phyloP scores from a whole-genome alignment of 768 basidiomycete species.

The Dentipellis sp. region DNA sequence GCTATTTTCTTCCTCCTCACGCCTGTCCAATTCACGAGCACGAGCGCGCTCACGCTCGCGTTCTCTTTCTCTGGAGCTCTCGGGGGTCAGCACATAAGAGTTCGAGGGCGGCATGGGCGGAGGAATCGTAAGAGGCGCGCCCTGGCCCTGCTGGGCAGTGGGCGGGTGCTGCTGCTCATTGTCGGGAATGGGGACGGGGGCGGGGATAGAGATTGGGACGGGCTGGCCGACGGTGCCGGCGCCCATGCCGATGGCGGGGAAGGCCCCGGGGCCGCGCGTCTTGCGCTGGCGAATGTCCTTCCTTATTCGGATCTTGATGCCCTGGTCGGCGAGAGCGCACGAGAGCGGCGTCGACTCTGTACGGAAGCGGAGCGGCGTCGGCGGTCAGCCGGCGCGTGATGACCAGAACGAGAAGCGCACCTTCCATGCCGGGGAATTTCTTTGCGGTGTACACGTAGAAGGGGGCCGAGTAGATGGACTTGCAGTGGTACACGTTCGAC shows the following conservation, averaged over 20 bases:
- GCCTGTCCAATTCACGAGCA: conserved; percentile 9
- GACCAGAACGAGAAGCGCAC: conserved; percentile 30
- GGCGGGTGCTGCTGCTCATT: conserved; percentile 1
- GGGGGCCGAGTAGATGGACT: conserved; percentile 76
- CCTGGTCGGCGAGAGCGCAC: conserved; percentile 88
- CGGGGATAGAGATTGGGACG: neutral
- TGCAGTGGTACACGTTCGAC: conserved; percentile 83
- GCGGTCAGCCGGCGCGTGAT: conserved; percentile 1
- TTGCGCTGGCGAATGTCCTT: conserved; percentile 86
- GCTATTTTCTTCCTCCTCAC: conserved; percentile 8
- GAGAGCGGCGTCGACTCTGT: conserved; percentile 85
- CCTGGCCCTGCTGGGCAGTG: conserved; percentile 4
- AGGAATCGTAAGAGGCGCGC: neutral
- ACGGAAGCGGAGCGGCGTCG: too few relatives aligned
- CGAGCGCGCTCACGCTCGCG: neutral
- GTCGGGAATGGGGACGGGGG: conserved; percentile 10
- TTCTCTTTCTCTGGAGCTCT: neutral
- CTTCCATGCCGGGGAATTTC: conserved; percentile 95
- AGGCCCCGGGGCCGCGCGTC: conserved; percentile 25
- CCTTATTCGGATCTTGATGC: conserved; percentile 89
- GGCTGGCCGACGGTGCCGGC: neutral
- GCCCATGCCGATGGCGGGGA: conserved; percentile 8
- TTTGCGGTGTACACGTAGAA: conserved; percentile 96
- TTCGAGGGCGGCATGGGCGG: neutral
- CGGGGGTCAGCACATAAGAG: neutral